These are phyloP conservation scores for Helotiales sp. DNA, from an alignment of 2,329 filamentous ascomycete genomes.

Conservation along the genomic window DNA sequence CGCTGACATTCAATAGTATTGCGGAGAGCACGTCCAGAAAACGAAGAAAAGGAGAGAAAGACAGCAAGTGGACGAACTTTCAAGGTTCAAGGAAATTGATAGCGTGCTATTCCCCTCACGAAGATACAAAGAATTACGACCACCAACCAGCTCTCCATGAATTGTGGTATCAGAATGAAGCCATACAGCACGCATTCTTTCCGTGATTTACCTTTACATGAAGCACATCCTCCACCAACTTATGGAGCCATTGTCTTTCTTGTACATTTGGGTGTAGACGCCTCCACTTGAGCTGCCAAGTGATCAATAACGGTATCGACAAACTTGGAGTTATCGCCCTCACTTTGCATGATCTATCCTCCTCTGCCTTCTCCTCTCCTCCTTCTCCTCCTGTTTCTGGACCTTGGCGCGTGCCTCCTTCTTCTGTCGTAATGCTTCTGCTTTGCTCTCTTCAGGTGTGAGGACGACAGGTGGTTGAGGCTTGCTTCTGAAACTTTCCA, in stretches of 20 bases:
- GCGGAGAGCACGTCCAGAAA: slow-evolving; percentile 90
- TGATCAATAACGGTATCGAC: background rate
- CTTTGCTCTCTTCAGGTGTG: slow-evolving; percentile 9
- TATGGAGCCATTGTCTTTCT: slow-evolving; percentile 15
- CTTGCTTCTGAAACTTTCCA: background rate
- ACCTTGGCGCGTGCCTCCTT: slow-evolving; percentile 8
- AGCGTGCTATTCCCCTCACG: background rate
- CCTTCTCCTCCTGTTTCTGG: slow-evolving; percentile 10
- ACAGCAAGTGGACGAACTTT: slow-evolving; percentile 96
- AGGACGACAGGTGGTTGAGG: background rate
- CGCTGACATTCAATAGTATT: slow-evolving; percentile 65
- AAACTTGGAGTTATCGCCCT: background rate
- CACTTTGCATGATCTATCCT: slow-evolving; percentile 11
- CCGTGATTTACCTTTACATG: background rate
- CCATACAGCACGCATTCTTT: background rate
- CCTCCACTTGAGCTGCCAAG: slow-evolving; percentile 1
- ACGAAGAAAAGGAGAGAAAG: slow-evolving; percentile 96
- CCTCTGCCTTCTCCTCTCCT: slow-evolving; percentile 5
- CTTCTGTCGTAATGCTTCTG: slow-evolving; percentile 3
- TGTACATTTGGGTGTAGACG: slow-evolving; percentile 14
- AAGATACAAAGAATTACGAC: background rate
- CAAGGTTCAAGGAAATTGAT: slow-evolving; percentile 43
- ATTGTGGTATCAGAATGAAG: background rate
- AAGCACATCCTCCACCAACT: slow-evolving; percentile 12
- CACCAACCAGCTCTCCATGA: background rate